Base-by-base conservation (phyloP, 1,284 basidiomycete genomes). In the Leccinum insigne region DNA sequence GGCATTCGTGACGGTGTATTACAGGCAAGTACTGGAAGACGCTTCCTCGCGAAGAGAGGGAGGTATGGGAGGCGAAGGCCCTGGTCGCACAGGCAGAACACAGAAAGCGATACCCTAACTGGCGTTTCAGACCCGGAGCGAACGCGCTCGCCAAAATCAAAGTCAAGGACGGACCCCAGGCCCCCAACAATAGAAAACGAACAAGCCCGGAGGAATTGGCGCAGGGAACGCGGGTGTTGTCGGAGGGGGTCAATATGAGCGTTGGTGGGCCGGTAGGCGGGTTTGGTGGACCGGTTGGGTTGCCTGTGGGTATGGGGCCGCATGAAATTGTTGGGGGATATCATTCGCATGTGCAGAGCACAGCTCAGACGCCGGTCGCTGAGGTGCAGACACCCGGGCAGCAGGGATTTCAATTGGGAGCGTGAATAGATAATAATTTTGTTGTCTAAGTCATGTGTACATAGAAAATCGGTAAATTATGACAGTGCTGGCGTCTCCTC, bases 31-130 rank as follows among this genome's bases (percentile, higher is more conserved):
- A 82, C 68, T 90, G 88, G 88, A 85, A 85, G 73, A 80, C 83
- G 0, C 81, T 90, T 1, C 78, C 87, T n/a, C 80, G 78, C 23
- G 78, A 84, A 65, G 88, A 92, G 72, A 82, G 87, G 61, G 83
- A 85, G 67, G 80, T 86, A 64, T 95, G 93, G 89, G 91, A 93
- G 73, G 86, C 85, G 29, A 86, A 91, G 72, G 92, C 92, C 4
- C 81, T 85, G 47, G 81, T 85, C 10, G 93, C 93, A 3, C 90
- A 90, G 71, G 89, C 85, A 4, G 91, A 93, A 73, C 93, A 94
- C 76, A 83, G 91, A 73, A 83, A 82, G 68, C 85, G 87, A 71
- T 93, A 91, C 74, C 90, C 90, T 1, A 86, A 91, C 75, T 92
- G 90, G 89, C 80, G 90, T 58, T 92, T 92, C 77, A 82, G 87